Evolutionary conservation across 2,329 filamentous ascomycete species (phyloP).

Genomic region (Amesomyces nigricolor): DNA sequence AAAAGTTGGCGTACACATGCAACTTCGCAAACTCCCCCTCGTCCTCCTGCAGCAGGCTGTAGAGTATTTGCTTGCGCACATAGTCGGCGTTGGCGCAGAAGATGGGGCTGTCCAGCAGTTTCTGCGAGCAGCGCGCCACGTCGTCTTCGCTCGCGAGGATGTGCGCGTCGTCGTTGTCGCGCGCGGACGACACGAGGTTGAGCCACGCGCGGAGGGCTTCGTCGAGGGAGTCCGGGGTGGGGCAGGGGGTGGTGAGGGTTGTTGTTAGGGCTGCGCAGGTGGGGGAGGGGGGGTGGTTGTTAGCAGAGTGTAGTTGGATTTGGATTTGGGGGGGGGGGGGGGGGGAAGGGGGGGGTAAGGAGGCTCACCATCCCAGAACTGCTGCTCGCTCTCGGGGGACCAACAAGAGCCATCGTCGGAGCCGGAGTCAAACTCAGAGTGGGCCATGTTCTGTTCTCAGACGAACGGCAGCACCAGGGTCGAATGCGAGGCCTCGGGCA

Average conservation of each 20-base stretch:
- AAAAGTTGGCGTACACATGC: constrained; percentile 74
- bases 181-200: constrained; percentile 67
- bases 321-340: no score
- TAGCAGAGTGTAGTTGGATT: no score
- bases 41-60: constrained; percentile 86
- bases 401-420: constrained; percentile 55
- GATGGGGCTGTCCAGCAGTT: constrained; percentile 67
- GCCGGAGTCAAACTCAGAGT: constrained; percentile 57
- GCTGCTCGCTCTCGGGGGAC: constrained; percentile 70
- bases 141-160: constrained; percentile 67
- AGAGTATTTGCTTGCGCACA: constrained; percentile 86
- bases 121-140: constrained; percentile 71
- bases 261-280: not conserved
- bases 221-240: constrained; percentile 62
- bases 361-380: constrained; percentile 77
- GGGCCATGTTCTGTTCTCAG: constrained; percentile 45
- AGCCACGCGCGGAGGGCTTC: constrained; percentile 81
- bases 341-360: not conserved
- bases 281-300: no score
- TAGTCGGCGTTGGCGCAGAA: constrained; percentile 75
- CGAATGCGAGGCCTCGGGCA: constrained; percentile 7
- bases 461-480: constrained; percentile 20
- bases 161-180: constrained; percentile 54
- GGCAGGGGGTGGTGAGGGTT: constrained; percentile 40
- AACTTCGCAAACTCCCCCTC: constrained; percentile 79